Base-by-base conservation (phyloP, 495 filamentous ascomycete genomes). In the Daldinia concentrica region DNA sequence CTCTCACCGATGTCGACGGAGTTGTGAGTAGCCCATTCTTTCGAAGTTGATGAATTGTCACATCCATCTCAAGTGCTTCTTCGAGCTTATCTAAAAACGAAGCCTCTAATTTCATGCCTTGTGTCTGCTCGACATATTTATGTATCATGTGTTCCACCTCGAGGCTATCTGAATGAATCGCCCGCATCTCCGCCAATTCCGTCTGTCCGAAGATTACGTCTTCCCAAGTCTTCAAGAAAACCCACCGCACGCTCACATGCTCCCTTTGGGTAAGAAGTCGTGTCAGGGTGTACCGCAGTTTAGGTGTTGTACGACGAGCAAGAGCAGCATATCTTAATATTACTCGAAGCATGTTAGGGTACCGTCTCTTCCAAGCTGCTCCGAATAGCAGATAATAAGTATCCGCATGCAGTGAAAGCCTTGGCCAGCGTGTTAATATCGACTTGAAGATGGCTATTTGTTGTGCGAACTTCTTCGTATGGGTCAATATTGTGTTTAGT, bases 241-340 rank as follows among this genome's bases (percentile, higher is more conserved):
- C 51, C 45, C 19, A 26, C 1, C 24, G 27, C 0, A n/a, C 43
- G 30, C 62, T 64, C 15, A 11, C 6, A 6, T 36, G 12, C 0
- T 3, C 0, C 9, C 48, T 24, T 9, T 52, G 36, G 1, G 19
- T 30, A 50, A 78, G 55, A 14, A 76, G 51, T 19, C 34, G 43
- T 7, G 57, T 68, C 30, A 78, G 39, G 5, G 1, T 59, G 22
- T 56, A 30, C 15, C 76, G 75, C 76, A 82, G 77, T 6, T 68
- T 37, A 2, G 50, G 37, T 27, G 3, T 74, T 0, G 76, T 68
- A 19, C 39, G 6, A 12, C 62, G 64, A 9, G 39, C 22, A 7
- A 78, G 57, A 30, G 61, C 69, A 4, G 77, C 76, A 67, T 80
- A 82, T 55, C 81, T 79, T 75, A 76, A 84, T 41, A 81, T 51